Evolutionary conservation across 208 protist genomes (phyloP).

Genomic region (Acanthamoeba rhysodes): DNA sequence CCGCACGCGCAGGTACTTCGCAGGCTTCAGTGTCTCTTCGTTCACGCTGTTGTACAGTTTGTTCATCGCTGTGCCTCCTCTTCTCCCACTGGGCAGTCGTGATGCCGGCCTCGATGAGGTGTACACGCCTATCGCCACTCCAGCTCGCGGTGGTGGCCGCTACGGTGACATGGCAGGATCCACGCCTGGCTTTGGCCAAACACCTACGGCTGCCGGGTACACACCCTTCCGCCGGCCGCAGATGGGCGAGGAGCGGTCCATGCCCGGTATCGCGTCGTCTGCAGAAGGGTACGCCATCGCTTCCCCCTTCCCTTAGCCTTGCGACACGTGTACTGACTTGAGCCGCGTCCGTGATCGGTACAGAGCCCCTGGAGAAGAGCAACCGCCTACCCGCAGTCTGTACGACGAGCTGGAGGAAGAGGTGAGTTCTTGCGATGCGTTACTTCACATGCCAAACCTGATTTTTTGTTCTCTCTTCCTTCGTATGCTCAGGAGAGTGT

Average conservation of each 20-base stretch:
- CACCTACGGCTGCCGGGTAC: neutral
- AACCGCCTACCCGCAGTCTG: conserved; percentile 7
- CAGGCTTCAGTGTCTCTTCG: too few species aligned
- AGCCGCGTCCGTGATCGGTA: neutral
- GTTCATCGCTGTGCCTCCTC: too few species aligned
- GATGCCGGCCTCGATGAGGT: neutral
- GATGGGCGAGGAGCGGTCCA: neutral
- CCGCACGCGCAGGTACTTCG: conserved; percentile 2
- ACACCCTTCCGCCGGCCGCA: neutral
- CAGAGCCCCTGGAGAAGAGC: neutral
- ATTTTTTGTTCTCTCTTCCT: neutral
- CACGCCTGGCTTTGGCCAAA: neutral
- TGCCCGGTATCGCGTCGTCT: neutral
- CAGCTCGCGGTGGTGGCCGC: neutral
- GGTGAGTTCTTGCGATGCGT: neutral
- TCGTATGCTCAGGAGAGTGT: neutral
- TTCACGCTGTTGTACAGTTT: too few species aligned
- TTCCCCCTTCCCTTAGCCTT: neutral
- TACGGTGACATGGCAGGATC: neutral
- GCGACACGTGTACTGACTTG: neutral
- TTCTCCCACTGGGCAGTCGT: neutral
- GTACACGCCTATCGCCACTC: neutral
- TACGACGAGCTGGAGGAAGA: conserved; percentile 48
- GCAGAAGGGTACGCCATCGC: neutral
- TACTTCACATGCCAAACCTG: neutral